These are phyloP conservation scores for Backusella parvicylindrica DNA, from an alignment of 192 early-diverging fungal genomes.

Conservation along the genomic window DNA sequence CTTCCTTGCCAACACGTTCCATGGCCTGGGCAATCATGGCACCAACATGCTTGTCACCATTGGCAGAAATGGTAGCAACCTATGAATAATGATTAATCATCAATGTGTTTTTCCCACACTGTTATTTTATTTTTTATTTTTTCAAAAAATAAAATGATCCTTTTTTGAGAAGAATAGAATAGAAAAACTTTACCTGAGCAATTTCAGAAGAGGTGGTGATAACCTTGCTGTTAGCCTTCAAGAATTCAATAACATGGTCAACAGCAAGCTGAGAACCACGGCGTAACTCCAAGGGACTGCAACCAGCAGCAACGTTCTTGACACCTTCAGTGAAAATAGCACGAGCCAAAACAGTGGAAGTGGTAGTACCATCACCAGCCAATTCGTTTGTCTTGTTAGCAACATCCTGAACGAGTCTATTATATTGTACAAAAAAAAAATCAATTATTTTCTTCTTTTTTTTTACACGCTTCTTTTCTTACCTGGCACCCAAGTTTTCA, in stretches of 20 bases:
- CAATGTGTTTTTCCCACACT: background rate
- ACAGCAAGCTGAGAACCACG: slow-evolving; percentile 93
- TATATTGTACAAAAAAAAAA: slow-evolving; percentile 9
- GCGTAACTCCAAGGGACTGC: slow-evolving; percentile 98
- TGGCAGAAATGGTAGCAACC: slow-evolving; percentile 97
- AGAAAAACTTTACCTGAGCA: slow-evolving; percentile 88
- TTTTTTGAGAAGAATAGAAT: background rate
- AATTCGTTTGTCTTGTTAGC: slow-evolving; percentile 99
- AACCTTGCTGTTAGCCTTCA: slow-evolving; percentile 85
- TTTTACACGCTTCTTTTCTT: slow-evolving; percentile 7
- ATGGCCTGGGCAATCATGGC: slow-evolving; percentile 97
- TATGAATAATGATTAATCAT: slow-evolving; percentile 11
- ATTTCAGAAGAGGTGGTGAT: slow-evolving; percentile 97
- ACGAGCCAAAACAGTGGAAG: slow-evolving; percentile 96
- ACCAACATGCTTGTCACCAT: slow-evolving; percentile 97
- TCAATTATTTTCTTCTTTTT: background rate
- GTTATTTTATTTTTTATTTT: background rate
- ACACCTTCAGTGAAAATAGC: slow-evolving; percentile 99
- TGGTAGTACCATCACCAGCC: slow-evolving; percentile 99
- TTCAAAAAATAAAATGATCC: background rate
- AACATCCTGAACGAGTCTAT: slow-evolving; percentile 95
- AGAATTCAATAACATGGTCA: slow-evolving; percentile 88
- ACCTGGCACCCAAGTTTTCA: slow-evolving; percentile 97
- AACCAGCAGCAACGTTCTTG: slow-evolving; percentile 98
- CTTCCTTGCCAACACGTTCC: slow-evolving; percentile 99